Evolutionary conservation across 179 eudicot species (phyloP), one percentile per base, ranked within the genome.

Genomic region (Nepenthes alata): DNA sequence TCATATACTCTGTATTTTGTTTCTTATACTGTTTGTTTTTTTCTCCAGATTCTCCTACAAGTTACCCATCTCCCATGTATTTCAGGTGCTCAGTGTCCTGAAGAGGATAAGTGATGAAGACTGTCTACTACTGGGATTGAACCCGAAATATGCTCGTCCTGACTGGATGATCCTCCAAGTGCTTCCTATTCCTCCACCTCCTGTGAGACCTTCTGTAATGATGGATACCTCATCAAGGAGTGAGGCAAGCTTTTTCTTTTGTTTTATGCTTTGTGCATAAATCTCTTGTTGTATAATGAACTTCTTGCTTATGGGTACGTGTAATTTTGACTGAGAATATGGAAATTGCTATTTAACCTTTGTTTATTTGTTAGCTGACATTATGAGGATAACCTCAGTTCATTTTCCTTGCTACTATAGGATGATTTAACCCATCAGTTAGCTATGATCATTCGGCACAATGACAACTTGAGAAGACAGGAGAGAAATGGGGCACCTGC

Each of bases 161-260:
- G 99, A 91, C 65, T 95, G 99, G 99, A 87, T 95, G 99, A 91
- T 95, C 71, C 84, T 95, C 58, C 99, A 95, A 83, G 99, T 85
- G 63, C 95, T 95, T 47, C 99, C 99, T 3, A 86, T 95, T 47
- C 99, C 99, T 52, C 99, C 99, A 2, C 99, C 95, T 66, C 99
- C 97, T 35, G 99, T 95, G 60, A 82, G 99, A 62, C 99, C 99
- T 63, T 95, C 99, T 67, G 99, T 95, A 52, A 95, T 91, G 97
- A 91, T 95, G 99, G 96, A 84, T 77, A 85, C 99, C 49, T 94
- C 99, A 38, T 79, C 97, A 16, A 80, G 97, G 77, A 91, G 99
- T 67, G 99, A 95, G 99, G 99, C 68, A 73, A 75, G 89, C 68
- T 6, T 66, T 66, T 70, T 48, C 39, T 64, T 59, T 10, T 48